These are phyloP conservation scores for Jacaranda mimosifolia DNA, from an alignment of 257 asterid genomes.

Conservation along the genomic window DNA sequence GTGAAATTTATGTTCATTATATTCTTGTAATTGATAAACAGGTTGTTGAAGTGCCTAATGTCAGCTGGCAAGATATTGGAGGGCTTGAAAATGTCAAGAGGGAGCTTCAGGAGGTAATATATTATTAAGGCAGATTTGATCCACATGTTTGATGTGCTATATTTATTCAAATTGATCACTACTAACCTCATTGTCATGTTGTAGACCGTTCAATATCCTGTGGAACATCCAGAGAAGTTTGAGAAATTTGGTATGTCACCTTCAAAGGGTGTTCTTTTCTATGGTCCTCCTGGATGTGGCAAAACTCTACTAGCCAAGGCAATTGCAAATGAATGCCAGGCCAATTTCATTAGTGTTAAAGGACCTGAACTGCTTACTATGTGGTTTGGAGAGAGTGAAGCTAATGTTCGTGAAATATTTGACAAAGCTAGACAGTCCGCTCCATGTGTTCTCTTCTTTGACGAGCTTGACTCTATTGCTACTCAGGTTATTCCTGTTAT, in stretches of 20 bases:
- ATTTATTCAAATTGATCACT: background rate
- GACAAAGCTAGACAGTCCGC: slow-evolving; percentile 79
- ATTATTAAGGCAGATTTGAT: slow-evolving; percentile 8
- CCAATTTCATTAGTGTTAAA: slow-evolving; percentile 67
- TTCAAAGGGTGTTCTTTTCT: slow-evolving; percentile 71
- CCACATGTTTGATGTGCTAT: slow-evolving; percentile 13
- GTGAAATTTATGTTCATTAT: background rate
- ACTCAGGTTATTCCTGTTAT: slow-evolving; percentile 55
- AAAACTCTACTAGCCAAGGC: slow-evolving; percentile 76
- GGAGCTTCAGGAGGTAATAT: slow-evolving; percentile 63
- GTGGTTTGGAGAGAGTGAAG: slow-evolving; percentile 86
- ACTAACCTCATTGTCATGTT: slow-evolving; percentile 29
- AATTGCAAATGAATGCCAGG: slow-evolving; percentile 73
- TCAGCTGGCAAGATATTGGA: slow-evolving; percentile 62
- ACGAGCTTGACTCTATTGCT: slow-evolving; percentile 74
- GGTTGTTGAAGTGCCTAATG: slow-evolving; percentile 65
- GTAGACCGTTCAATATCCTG: slow-evolving; percentile 71
- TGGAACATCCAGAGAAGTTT: slow-evolving; percentile 67
- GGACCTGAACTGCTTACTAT: slow-evolving; percentile 76
- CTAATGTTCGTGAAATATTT: slow-evolving; percentile 74
- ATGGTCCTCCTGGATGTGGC: slow-evolving; percentile 82
- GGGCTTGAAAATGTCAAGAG: slow-evolving; percentile 66
- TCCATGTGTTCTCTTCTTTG: slow-evolving; percentile 75
- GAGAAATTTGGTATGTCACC: slow-evolving; percentile 77
- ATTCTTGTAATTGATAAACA: slow-evolving; percentile 27